Conservation (phyloP, 768 basidiomycete genomes). For the Termitomyces sp. region DNA sequence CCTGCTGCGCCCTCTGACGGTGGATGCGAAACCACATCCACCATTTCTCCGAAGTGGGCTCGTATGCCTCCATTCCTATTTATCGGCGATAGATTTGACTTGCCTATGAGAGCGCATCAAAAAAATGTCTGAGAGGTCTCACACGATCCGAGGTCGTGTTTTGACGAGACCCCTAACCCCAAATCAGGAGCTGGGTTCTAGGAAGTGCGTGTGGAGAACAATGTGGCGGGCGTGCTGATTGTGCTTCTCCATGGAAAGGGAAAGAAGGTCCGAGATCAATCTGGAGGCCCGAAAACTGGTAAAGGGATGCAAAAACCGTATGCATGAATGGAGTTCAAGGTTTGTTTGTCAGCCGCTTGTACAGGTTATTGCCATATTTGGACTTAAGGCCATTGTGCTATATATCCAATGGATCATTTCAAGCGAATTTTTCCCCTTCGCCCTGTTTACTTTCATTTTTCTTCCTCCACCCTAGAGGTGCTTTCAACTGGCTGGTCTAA, state of each 20-base stretch:
- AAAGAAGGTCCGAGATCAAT: constrained; percentile 15
- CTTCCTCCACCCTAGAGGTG: constrained; percentile 36
- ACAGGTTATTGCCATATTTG: constrained; percentile 21
- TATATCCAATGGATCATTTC: constrained; percentile 42
- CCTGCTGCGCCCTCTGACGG: background rate
- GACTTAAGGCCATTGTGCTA: constrained; percentile 37
- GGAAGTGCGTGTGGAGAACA: background rate
- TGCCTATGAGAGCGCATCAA: constrained; percentile 19
- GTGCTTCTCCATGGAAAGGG: constrained; percentile 9
- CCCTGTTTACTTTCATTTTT: constrained; percentile 34
- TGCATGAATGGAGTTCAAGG: constrained; percentile 16
- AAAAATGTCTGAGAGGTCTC: constrained; percentile 10
- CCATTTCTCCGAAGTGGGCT: constrained; percentile 2
- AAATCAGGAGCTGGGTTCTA: constrained; percentile 10
- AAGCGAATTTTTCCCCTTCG: constrained; percentile 42
- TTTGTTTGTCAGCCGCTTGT: constrained; percentile 22
- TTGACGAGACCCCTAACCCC: constrained; percentile 26
- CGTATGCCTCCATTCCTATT: background rate
- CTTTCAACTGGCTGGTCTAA: constrained; percentile 43
- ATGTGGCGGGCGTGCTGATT: constrained; percentile 6
- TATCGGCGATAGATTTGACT: background rate
- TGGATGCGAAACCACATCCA: background rate
- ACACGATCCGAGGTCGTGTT: constrained; percentile 22
- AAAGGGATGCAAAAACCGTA: constrained; percentile 16
- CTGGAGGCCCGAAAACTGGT: constrained; percentile 7